A percentile compares a stretch with the other conserved stretches of the same genome.
phyloP scores from a whole-genome alignment of 768 basidiomycete species.

The Mycena maculata region DNA sequence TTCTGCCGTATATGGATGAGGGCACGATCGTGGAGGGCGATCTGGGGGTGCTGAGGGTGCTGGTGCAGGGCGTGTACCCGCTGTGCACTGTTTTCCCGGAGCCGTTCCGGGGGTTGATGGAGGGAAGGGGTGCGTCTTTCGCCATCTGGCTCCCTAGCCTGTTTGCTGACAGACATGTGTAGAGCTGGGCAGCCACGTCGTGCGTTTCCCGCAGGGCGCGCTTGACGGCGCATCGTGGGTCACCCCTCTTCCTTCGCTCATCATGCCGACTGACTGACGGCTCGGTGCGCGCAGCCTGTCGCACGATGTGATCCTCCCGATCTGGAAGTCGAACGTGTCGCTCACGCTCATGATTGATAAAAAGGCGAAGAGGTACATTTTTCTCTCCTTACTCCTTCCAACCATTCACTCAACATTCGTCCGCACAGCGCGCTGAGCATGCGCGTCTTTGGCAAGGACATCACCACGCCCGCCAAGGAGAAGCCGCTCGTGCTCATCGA shows the following conservation, averaged over 20 bases:
- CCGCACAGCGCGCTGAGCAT: slow-evolving; percentile 93
- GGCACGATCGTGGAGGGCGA: slow-evolving; percentile 70
- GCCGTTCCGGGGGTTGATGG: slow-evolving; percentile 66
- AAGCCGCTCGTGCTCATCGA: too few species aligned
- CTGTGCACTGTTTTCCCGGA: slow-evolving; percentile 71
- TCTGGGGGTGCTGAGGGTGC: slow-evolving; percentile 65
- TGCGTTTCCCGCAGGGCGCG: slow-evolving; percentile 71
- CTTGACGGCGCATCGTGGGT: slow-evolving; percentile 67
- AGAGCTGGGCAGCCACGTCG: slow-evolving; percentile 81
- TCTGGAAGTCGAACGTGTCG: slow-evolving; percentile 94
- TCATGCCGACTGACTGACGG: slow-evolving; percentile 9
- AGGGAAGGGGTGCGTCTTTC: slow-evolving; percentile 60
- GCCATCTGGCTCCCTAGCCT: slow-evolving; percentile 1
- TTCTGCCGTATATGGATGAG: slow-evolving; percentile 85
- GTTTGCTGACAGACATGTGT: neutral
- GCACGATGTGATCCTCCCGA: slow-evolving; percentile 89
- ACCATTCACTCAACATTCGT: too few species aligned
- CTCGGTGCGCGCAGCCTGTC: slow-evolving; percentile 65
- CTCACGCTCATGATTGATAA: slow-evolving; percentile 96
- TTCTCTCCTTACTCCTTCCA: too few species aligned
- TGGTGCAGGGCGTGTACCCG: slow-evolving; percentile 87
- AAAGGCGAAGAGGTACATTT: slow-evolving; percentile 97
- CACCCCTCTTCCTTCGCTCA: neutral
- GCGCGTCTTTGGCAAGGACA: slow-evolving; percentile 84
- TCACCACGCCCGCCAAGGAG: slow-evolving; percentile 56